Percentiles rank a stretch among this genome's conserved stretches.
phyloP scores from a whole-genome alignment of 192 early-diverging fungal genomes.

The Polychytrium aggregatum region DNA sequence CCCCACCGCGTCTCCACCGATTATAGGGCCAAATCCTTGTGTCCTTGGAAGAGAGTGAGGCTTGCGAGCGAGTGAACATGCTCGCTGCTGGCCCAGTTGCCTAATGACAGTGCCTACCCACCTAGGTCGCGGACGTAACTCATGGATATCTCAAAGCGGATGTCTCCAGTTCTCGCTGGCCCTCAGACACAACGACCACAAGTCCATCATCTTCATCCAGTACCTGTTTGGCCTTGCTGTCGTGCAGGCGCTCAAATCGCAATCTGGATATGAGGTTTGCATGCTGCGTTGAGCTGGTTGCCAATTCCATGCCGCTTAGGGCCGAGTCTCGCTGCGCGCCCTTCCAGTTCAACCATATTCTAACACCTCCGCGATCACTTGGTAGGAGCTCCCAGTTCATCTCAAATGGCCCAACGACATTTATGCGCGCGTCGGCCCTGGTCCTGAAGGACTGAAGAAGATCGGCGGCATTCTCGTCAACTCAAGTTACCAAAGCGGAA shows the following conservation, averaged over 20 bases:
- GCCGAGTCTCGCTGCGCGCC: constrained; percentile 14
- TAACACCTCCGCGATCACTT: no score
- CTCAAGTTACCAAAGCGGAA: constrained; percentile 56
- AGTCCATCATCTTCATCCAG: constrained; percentile 81
- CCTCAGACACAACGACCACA: constrained; percentile 56
- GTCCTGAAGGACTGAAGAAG: constrained; percentile 36
- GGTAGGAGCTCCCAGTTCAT: constrained; percentile 63
- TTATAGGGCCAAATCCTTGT: no score
- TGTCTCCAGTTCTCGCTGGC: constrained; percentile 80
- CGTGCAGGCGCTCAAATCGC: constrained; percentile 58
- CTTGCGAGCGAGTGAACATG: no score
- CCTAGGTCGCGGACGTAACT: constrained; percentile 68
- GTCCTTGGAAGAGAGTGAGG: no score
- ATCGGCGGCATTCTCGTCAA: constrained; percentile 87
- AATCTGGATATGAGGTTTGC: constrained; percentile 53
- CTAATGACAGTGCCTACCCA: no score
- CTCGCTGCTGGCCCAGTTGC: no score
- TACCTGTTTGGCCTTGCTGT: constrained; percentile 83
- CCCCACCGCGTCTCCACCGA: no score
- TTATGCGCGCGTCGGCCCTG: constrained; percentile 43
- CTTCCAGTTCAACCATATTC: no score
- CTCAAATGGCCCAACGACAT: constrained; percentile 99
- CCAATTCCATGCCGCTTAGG: no score
- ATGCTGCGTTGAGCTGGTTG: no score
- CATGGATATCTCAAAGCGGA: constrained; percentile 89